Evolutionary conservation across 257 asterid genomes (phyloP).

Genomic region (Capsicum chinense): DNA sequence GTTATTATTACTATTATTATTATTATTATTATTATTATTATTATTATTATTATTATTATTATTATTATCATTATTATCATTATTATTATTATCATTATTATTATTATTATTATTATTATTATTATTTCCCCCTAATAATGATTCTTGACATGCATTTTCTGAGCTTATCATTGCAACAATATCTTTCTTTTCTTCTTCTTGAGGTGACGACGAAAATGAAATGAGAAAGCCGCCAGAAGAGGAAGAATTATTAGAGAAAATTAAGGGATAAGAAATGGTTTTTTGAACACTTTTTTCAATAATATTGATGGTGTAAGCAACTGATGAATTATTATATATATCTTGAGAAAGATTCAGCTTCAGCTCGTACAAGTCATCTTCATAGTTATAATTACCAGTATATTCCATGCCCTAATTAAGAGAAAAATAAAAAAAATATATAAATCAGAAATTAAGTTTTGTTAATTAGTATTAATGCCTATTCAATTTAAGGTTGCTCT

Average conservation of each 20-base stretch:
- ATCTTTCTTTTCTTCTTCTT: neutral
- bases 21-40: too few species aligned
- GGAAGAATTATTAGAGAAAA: neutral
- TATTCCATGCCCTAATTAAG: conserved; percentile 10
- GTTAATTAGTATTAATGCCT: neutral
- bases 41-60: too few species aligned
- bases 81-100: too few species aligned
- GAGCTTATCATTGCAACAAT: neutral
- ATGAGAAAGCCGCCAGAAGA: conserved; percentile 15
- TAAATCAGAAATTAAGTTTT: neutral
- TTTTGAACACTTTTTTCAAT: conserved; percentile 1
- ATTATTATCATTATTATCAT: neutral
- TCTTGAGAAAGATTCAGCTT: neutral
- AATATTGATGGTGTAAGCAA: neutral
- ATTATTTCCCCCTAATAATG: neutral
- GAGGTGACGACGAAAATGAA: neutral
- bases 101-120: neutral
- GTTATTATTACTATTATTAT: neutral
- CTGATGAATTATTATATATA: neutral
- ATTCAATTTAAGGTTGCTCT: neutral
- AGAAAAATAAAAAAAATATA: neutral
- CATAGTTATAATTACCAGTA: neutral
- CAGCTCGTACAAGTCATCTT: conserved; percentile 1
- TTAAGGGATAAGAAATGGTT: neutral
- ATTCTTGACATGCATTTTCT: conserved; percentile 18